A percentile compares a stretch with the other conserved stretches of the same genome.
These are phyloP conservation scores for Lyophyllum decastes DNA, from an alignment of 768 basidiomycete genomes.

Conservation along the genomic window DNA sequence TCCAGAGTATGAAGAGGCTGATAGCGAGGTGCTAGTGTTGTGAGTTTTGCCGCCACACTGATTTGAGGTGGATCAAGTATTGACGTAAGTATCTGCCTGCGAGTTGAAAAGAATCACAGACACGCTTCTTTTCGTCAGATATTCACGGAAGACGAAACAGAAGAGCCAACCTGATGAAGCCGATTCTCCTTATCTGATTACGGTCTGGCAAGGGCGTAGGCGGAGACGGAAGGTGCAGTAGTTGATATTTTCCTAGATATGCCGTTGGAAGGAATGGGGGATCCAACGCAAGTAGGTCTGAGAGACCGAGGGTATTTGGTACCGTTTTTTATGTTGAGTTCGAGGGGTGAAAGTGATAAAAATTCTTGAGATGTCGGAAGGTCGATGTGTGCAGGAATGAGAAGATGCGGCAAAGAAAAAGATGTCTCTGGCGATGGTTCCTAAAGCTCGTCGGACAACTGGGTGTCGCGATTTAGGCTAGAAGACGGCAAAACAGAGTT, in stretches of 20 bases:
- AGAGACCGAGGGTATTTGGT: not conserved
- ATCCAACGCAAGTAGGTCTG: not conserved
- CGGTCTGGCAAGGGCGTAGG: not conserved
- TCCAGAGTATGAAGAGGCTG: not conserved
- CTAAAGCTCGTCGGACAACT: not conserved
- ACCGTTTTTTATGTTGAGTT: not conserved
- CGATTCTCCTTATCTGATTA: not conserved
- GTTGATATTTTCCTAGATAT: constrained; percentile 1
- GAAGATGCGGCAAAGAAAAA: not conserved
- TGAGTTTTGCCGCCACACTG: too few species aligned
- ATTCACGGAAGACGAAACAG: not conserved
- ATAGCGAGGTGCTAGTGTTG: not conserved
- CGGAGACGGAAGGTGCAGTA: not conserved
- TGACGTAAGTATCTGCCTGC: not conserved
- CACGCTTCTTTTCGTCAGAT: not conserved
- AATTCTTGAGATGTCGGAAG: not conserved
- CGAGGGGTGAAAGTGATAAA: not conserved
- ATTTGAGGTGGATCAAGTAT: too few species aligned
- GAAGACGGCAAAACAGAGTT: not conserved
- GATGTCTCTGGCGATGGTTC: not conserved
- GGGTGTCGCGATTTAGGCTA: not conserved
- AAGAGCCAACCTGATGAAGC: constrained; percentile 3
- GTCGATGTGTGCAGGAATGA: not conserved
- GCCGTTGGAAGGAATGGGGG: not conserved
- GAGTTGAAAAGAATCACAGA: not conserved